Evolutionary conservation across 495 filamentous ascomycete species (phyloP).

Genomic region (Penicillium desertorum): DNA sequence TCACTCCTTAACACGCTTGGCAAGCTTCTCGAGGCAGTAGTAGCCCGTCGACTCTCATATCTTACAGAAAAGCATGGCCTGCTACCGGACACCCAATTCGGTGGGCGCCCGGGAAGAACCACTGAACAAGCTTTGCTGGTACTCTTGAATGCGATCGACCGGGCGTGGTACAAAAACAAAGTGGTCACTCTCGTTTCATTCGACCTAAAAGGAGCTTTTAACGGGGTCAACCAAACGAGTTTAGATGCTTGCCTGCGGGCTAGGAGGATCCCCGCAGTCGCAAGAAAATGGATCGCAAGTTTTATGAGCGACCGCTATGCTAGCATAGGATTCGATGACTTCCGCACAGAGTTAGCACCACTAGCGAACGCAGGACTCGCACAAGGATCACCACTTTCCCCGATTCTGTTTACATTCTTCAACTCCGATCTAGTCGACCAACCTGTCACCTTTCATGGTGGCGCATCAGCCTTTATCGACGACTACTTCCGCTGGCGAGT

Average conservation of each 20-base stretch:
- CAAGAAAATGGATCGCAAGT: slow-evolving; percentile 25
- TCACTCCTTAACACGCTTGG: slow-evolving; percentile 27
- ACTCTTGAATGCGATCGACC: slow-evolving; percentile 21
- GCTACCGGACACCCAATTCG: slow-evolving; percentile 23
- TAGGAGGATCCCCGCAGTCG: slow-evolving; percentile 20
- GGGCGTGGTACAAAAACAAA: slow-evolving; percentile 18
- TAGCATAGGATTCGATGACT: slow-evolving; percentile 21
- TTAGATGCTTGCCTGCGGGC: slow-evolving; percentile 21
- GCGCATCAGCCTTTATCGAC: slow-evolving; percentile 20
- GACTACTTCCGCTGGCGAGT: no score
- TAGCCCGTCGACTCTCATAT: slow-evolving; percentile 16
- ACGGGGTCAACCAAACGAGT: slow-evolving; percentile 24
- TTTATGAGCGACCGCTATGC: slow-evolving; percentile 24
- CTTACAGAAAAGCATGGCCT: slow-evolving; percentile 17
- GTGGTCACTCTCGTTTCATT: slow-evolving; percentile 21
- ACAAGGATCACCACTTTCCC: slow-evolving; percentile 27
- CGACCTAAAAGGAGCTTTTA: slow-evolving; percentile 24
- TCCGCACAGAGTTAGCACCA: slow-evolving; percentile 4
- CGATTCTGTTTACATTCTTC: slow-evolving; percentile 32
- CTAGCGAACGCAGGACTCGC: slow-evolving; percentile 29
- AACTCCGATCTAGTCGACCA: slow-evolving; percentile 32
- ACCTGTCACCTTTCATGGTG: slow-evolving; percentile 18
- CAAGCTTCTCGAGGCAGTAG: slow-evolving; percentile 23
- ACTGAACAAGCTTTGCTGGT: slow-evolving; percentile 22
- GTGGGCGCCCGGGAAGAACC: slow-evolving; percentile 16